Evolutionary conservation across 306 rosid species (phyloP).

Genomic region (Prunus kanzakura): DNA sequence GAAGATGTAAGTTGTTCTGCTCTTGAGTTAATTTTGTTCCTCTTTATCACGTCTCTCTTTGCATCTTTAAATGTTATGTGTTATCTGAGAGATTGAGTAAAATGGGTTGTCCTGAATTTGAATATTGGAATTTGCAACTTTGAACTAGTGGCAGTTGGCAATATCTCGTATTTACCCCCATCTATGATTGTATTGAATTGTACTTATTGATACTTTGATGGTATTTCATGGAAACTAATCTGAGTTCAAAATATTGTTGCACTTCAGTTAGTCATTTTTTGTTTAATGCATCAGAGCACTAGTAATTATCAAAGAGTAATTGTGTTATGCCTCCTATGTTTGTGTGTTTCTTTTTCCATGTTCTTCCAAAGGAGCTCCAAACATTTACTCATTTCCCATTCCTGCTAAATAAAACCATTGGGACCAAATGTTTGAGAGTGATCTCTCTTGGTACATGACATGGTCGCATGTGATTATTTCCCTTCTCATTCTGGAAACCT

Average conservation of each 20-base stretch:
- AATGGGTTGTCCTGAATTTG: background rate
- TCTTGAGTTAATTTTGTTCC: background rate
- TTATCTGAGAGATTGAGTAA: background rate
- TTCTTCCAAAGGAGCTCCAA: background rate
- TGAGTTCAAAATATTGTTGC: background rate
- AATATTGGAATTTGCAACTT: background rate
- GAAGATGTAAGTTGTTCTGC: constrained; percentile 69
- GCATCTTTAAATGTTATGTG: background rate
- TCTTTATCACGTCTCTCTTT: background rate
- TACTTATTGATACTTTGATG: background rate
- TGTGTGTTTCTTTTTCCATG: too few species aligned
- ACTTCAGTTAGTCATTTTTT: background rate
- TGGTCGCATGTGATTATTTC: background rate
- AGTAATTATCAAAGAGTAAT: background rate
- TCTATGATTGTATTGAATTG: background rate
- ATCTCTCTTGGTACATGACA: background rate
- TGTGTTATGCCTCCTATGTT: too few species aligned
- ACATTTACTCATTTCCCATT: background rate
- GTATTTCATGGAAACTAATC: background rate
- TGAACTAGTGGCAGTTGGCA: background rate
- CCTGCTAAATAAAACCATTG: background rate
- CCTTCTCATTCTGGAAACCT: background rate
- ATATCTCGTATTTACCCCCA: background rate
- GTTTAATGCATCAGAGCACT: background rate
- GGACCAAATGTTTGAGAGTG: too few species aligned